Base-by-base conservation (phyloP, 202 grass and related monocot genomes). In the Saccharum hybrid region DNA sequence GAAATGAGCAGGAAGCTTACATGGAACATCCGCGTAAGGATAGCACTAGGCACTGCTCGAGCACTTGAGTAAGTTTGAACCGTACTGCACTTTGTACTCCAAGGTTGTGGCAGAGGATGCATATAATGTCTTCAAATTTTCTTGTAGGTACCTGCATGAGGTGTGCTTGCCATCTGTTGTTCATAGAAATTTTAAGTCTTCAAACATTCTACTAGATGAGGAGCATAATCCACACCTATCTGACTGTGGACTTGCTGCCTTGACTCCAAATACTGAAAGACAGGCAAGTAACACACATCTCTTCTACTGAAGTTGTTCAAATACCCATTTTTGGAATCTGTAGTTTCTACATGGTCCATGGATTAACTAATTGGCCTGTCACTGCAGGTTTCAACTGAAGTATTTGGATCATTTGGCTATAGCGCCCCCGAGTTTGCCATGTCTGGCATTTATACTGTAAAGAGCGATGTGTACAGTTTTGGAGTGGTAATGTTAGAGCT, bases 401-500 rank as follows among this genome's bases (percentile, higher is more conserved):
- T 96, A 26, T 86, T 96, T 42, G 96, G 93, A 79, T 99, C 96
- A 73, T 99, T 99, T 79, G 96, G 96, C 69, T 99, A 99, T 72
- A 99, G 96, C 75, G 91, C 96, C 84, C 96, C 96, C 68, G 96
- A 99, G 77, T 99, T 91, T 84, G 91, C 96, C 22, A 96, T 99
- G 96, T 96, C 96, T 63, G 96, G 96, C 83, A 88, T 92, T 86
- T 99, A 94, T 80, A 99, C 91, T 52, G 89, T 89, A 67, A 99
- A 94, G 90, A 99, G 96, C 43, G 96, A 99, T 49, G 96, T 99
- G 62, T 99, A 99, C 88, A 99, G 93, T 87, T 99, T 99, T 77
- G 96, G 96, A 66, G 96, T 99, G 63, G 96, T 94, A 42, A 99
- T 99, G 96, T 84, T 99, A 84, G 96, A 99, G 83, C 88, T 99